Conservation (phyloP, 2,329 filamentous ascomycete genomes). For the Didymella keratinophila region DNA sequence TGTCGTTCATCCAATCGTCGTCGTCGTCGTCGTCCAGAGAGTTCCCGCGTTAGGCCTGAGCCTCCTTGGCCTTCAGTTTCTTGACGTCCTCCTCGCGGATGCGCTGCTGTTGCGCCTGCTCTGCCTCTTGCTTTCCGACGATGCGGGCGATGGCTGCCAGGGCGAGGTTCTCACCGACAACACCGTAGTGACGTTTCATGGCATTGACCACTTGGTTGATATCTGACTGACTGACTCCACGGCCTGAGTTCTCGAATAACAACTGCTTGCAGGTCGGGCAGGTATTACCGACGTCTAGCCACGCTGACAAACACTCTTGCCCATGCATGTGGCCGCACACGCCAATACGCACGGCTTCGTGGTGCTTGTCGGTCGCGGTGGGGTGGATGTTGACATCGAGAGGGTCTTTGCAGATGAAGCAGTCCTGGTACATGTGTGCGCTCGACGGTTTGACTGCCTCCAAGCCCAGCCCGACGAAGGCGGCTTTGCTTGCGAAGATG, state of each 20-base stretch:
- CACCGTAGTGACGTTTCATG: not conserved
- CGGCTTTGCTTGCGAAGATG: slow-evolving; percentile 24
- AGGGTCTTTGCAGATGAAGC: slow-evolving; percentile 26
- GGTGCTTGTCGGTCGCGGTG: slow-evolving; percentile 2
- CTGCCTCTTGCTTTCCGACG: slow-evolving; percentile 10
- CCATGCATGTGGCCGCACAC: slow-evolving; percentile 32
- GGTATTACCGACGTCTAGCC: slow-evolving; percentile 29
- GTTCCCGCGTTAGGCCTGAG: not conserved
- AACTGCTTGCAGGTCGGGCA: slow-evolving; percentile 32
- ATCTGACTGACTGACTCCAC: slow-evolving; percentile 1
- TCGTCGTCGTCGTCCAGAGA: slow-evolving; percentile 12
- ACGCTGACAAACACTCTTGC: slow-evolving; percentile 26
- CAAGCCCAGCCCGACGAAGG: slow-evolving; percentile 24
- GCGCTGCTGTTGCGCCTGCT: slow-evolving; percentile 8
- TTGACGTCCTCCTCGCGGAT: slow-evolving; percentile 15
- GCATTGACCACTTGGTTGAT: not conserved
- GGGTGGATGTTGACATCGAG: slow-evolving; percentile 19
- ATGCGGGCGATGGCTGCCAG: slow-evolving; percentile 17
- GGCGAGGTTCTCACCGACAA: slow-evolving; percentile 1
- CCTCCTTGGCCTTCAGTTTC: slow-evolving; percentile 10
- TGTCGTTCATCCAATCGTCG: slow-evolving; percentile 15
- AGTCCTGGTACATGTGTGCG: slow-evolving; percentile 26
- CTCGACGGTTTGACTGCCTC: slow-evolving; percentile 17
- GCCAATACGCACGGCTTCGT: slow-evolving; percentile 27
- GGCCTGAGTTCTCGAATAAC: slow-evolving; percentile 23